Conservation (phyloP, 257 asterid species). For the Solanum pimpinellifolium region DNA sequence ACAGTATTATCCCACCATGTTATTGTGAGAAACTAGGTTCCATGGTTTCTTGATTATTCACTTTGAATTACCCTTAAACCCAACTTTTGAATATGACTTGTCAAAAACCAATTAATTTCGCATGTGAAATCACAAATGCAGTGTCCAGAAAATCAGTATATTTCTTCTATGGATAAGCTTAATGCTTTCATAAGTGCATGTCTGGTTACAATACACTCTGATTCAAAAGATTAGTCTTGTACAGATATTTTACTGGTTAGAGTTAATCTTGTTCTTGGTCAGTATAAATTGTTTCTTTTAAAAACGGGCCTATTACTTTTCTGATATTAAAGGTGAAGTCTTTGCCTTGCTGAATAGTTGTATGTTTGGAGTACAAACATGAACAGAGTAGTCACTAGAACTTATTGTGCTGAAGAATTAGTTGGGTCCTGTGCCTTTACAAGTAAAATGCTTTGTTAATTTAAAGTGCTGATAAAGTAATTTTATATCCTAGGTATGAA, state of each 20-base stretch:
- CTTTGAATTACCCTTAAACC: background rate
- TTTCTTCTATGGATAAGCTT: background rate
- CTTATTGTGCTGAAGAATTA: background rate
- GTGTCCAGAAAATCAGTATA: background rate
- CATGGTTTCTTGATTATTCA: background rate
- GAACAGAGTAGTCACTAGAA: background rate
- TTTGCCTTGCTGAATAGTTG: background rate
- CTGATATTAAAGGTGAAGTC: background rate
- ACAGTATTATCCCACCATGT: background rate
- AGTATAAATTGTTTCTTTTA: background rate
- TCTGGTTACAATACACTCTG: background rate
- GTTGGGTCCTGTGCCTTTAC: background rate
- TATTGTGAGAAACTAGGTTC: background rate
- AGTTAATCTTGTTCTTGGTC: background rate
- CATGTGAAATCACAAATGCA: background rate
- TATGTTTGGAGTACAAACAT: background rate
- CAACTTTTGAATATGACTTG: background rate
- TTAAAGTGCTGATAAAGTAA: background rate
- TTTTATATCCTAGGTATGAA: slow-evolving; percentile 48
- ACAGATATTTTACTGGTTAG: background rate
- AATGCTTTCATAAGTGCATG: background rate
- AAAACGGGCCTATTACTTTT: background rate
- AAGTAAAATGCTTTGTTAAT: background rate
- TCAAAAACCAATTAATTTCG: background rate
- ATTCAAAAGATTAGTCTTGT: background rate